A percentile compares a stretch with the other conserved stretches of the same genome.
phyloP scores from a whole-genome alignment of 2,329 filamentous ascomycete genomes.

The Neofusicoccum laricinum region DNA sequence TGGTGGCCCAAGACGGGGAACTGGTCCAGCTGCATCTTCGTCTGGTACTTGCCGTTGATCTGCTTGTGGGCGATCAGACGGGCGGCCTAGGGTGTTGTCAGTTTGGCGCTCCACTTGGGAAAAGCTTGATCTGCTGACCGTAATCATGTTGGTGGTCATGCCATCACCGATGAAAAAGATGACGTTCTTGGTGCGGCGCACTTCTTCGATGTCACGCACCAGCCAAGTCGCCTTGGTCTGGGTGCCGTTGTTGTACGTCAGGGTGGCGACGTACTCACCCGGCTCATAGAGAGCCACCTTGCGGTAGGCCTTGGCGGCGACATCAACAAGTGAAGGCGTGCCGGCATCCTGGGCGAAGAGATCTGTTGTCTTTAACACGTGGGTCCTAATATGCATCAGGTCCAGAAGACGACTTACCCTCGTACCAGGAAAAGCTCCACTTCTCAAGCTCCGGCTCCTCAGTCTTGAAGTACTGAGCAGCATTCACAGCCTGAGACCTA shows the following conservation, averaged over 20 bases:
- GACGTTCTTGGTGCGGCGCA: conserved; percentile 79
- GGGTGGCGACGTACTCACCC: conserved; percentile 72
- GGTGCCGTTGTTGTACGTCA: conserved; percentile 71
- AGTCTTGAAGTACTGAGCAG: conserved; percentile 66
- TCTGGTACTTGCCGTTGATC: conserved; percentile 81
- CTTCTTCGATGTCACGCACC: conserved; percentile 66
- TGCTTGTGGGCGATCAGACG: conserved; percentile 78
- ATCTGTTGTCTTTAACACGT: conserved; percentile 41
- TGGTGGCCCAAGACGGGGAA: conserved; percentile 85
- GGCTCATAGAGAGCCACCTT: conserved; percentile 73
- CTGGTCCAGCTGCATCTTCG: conserved; percentile 71
- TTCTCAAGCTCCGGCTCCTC: conserved; percentile 70
- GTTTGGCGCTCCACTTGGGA: not conserved
- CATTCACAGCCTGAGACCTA: conserved; percentile 48
- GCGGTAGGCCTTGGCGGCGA: conserved; percentile 75
- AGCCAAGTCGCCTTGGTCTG: conserved; percentile 73
- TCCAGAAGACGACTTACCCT: conserved; percentile 47
- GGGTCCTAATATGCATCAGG: not conserved
- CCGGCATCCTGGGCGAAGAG: conserved; percentile 72
- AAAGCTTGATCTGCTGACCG: conserved; percentile 28
- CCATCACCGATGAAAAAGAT: conserved; percentile 77
- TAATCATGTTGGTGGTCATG: conserved; percentile 73
- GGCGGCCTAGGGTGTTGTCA: conserved; percentile 51
- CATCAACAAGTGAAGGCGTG: conserved; percentile 71
- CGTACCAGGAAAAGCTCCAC: conserved; percentile 83